These are phyloP conservation scores for Trypethelium eluteriae DNA, from an alignment of 495 filamentous ascomycete genomes.

Conservation along the genomic window DNA sequence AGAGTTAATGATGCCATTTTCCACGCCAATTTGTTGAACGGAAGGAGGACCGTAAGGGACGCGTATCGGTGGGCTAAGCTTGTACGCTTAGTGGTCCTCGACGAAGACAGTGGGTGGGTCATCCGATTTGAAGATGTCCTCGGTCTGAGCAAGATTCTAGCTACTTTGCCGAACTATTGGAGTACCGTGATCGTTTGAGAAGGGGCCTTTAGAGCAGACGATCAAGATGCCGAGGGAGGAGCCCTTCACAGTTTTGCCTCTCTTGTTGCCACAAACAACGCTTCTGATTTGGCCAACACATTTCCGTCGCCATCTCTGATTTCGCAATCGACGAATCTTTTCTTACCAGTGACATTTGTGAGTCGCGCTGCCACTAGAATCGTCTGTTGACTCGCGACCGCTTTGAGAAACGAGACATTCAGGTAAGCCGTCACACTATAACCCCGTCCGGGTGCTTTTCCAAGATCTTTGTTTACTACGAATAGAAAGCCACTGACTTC, in stretches of 20 bases:
- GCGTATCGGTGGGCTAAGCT: background rate
- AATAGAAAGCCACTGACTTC: slow-evolving; percentile 48
- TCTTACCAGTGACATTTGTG: slow-evolving; percentile 30
- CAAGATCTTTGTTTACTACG: slow-evolving; percentile 38
- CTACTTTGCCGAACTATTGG: too few relatives aligned
- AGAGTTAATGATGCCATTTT: too few relatives aligned
- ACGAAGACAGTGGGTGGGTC: background rate
- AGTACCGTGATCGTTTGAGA: too few relatives aligned
- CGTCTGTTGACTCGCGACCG: slow-evolving; percentile 47
- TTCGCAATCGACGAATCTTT: slow-evolving; percentile 30
- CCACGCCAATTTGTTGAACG: too few relatives aligned
- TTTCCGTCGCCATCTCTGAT: slow-evolving; percentile 31
- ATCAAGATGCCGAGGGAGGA: background rate
- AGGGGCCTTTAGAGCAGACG: too few relatives aligned
- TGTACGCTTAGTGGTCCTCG: background rate
- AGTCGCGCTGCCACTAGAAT: slow-evolving; percentile 44
- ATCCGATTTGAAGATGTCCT: background rate
- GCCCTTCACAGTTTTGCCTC: slow-evolving; percentile 18
- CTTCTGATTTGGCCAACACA: slow-evolving; percentile 33
- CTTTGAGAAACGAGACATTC: slow-evolving; percentile 48
- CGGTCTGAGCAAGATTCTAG: background rate
- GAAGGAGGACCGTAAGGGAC: background rate
- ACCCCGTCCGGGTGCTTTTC: slow-evolving; percentile 21
- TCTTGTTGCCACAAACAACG: slow-evolving; percentile 32
- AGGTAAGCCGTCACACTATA: slow-evolving; percentile 49